phyloP scores from a whole-genome alignment of 345 rosid genomes.

The Luvunga scandens region DNA sequence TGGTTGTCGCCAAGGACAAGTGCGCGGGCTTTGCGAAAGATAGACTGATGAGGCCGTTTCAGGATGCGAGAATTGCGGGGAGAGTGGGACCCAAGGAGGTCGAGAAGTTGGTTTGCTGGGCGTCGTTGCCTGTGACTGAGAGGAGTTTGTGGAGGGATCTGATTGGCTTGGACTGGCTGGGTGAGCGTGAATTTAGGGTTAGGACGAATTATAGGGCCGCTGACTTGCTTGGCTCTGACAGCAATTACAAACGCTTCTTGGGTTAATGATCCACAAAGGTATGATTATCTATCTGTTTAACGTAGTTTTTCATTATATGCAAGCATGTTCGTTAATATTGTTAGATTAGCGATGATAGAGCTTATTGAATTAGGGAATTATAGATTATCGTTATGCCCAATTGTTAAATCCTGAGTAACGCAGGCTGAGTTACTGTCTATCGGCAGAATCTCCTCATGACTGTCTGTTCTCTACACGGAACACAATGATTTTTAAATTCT shows the following conservation, averaged over 20 bases:
- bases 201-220: slow-evolving; percentile 41
- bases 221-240: slow-evolving; percentile 32
- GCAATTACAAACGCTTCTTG: not conserved
- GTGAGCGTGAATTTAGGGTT: slow-evolving; percentile 14
- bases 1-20: slow-evolving; percentile 59
- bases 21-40: slow-evolving; percentile 61
- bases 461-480: too few species aligned
- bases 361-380: not conserved
- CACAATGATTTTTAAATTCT: too few species aligned
- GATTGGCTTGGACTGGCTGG: slow-evolving; percentile 22
- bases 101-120: slow-evolving; percentile 38
- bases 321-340: not conserved
- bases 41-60: slow-evolving; percentile 51
- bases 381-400: too few species aligned
- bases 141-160: slow-evolving; percentile 26
- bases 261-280: not conserved
- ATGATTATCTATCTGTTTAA: not conserved
- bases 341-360: not conserved
- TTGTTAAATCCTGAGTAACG: not conserved
- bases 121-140: slow-evolving; percentile 44
- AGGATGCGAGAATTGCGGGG: slow-evolving; percentile 61
- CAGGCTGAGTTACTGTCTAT: not conserved
- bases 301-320: not conserved
- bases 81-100: slow-evolving; percentile 21
- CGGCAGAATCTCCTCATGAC: not conserved